Base-by-base conservation (phyloP, 441 rosid species). In the California macrophylla region DNA sequence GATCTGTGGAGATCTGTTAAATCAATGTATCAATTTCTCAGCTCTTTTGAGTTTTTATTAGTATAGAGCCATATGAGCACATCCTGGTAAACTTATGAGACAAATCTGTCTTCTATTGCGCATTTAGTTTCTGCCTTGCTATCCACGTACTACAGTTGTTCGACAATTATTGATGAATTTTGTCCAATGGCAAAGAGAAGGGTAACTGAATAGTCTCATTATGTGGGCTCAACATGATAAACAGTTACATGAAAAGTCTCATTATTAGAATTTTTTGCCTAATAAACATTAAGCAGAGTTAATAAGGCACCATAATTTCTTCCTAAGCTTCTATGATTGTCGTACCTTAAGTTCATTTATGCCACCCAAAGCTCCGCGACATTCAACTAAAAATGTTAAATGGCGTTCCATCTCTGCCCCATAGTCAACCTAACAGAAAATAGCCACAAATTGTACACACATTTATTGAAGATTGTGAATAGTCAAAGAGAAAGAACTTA, bases 281-380 rank as follows among this genome's bases (percentile, higher is more conserved):
- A 28, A 28, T 1, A 28, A 28, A 28, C 30, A n/a, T 34, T 12
- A n/a, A 47, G 21, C 1, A 47, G n/a, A 47, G 56, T n/a, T 16
- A 47, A 47, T 47, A 15, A 23, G 16, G 21, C 13, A 21, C 26
- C 28, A 54, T 54, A 1, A 54, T 20, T 21, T 21, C 26, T 54
- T 54, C 21, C 15, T 20, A 54, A 20, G 28, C 62, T 54, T 54
- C 62, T 54, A 20, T 21, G 9, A 21, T 23, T 8, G 10, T 9
- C 63, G 4, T 56, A 56, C 98, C 94, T 85, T 87, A 65, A 89
- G 85, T 72, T 85, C 93, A 76, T 78, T 77, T 74, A 83, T 76
- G 86, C 83, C 77, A 65, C 80, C 84, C 72, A 93, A 85, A 63
- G 91, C 90, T 73, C 82, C 89, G 71, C 98, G 96, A 56, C 98